A percentile compares a stretch with the other conserved stretches of the same genome.
Evolutionary conservation across 1,284 basidiomycete genomes (phyloP).

Genomic region (Paramarasmius palmivorus): DNA sequence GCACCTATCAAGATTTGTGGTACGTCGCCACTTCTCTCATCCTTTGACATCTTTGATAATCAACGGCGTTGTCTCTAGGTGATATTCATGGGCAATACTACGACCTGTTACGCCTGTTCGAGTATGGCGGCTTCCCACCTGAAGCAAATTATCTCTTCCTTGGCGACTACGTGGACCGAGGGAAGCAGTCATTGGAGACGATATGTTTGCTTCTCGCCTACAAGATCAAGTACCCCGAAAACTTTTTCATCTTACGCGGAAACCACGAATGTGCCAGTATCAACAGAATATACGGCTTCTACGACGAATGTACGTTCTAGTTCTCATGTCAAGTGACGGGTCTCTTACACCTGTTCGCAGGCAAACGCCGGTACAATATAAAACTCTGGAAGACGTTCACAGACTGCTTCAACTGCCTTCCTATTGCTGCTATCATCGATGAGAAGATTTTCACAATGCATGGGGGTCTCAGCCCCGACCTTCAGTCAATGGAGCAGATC

Average conservation of each 20-base stretch:
- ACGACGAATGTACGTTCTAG: conserved; percentile 84
- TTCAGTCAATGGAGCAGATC: conserved; percentile 99
- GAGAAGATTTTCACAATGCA: conserved; percentile 98
- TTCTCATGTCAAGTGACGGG: conserved; percentile 1
- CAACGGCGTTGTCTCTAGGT: conserved; percentile 46
- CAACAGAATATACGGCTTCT: conserved; percentile 96
- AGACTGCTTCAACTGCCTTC: conserved; percentile 95
- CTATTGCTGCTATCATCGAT: conserved; percentile 95
- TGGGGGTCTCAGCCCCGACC: conserved; percentile 90
- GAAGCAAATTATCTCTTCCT: conserved; percentile 97
- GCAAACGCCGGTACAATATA: conserved; percentile 97
- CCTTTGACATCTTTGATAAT: background rate
- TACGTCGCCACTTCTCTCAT: conserved; percentile 41
- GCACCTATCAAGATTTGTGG: conserved; percentile 98
- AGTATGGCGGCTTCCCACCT: conserved; percentile 94
- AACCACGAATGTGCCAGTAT: conserved; percentile 96
- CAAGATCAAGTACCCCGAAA: conserved; percentile 99
- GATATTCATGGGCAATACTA: conserved; percentile 97
- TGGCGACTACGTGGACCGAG: conserved; percentile 94
- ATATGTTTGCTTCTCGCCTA: conserved; percentile 90
- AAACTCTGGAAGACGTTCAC: conserved; percentile 98
- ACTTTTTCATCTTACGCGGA: conserved; percentile 93
- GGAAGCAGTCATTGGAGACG: conserved; percentile 93
- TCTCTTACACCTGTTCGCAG: conserved; percentile 38
- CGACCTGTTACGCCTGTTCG: conserved; percentile 90